A percentile compares a stretch with the other conserved stretches of the same genome.
Evolutionary conservation across 495 filamentous ascomycete genomes (phyloP).

Genomic region (Aspergillus biplanus): DNA sequence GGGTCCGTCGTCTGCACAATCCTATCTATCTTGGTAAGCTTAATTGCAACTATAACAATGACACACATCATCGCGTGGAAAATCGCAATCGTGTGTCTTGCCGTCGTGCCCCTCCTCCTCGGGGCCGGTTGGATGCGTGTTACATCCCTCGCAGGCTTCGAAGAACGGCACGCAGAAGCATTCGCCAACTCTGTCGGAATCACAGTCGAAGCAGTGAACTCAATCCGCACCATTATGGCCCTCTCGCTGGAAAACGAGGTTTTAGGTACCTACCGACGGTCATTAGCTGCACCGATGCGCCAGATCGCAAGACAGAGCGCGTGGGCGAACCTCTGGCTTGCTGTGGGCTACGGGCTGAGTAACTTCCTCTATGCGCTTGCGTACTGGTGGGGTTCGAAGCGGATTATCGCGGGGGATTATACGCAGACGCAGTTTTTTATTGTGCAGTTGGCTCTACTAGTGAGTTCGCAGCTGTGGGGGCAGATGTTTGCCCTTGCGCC

Average conservation of each 20-base stretch:
- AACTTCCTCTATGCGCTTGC: conserved; percentile 63
- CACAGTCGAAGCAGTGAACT: conserved; percentile 52
- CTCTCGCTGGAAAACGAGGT: conserved; percentile 49
- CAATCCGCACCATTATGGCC: conserved; percentile 54
- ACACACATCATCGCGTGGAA: conserved; percentile 44
- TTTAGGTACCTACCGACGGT: conserved; percentile 28
- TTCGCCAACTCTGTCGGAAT: conserved; percentile 52
- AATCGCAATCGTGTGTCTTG: conserved; percentile 41
- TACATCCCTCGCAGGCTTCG: conserved; percentile 52
- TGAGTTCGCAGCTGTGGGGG: conserved; percentile 63
- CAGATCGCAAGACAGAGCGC: conserved; percentile 50
- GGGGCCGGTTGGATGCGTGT: conserved; percentile 50
- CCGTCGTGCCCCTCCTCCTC: conserved; percentile 44
- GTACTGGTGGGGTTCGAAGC: conserved; percentile 67
- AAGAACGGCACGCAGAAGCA: conserved; percentile 58
- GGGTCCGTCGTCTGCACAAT: conserved; percentile 45
- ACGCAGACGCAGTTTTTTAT: conserved; percentile 64
- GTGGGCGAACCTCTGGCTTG: conserved; percentile 39
- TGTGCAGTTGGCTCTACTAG: conserved; percentile 59
- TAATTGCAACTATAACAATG: conserved; percentile 40
- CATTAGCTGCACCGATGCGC: conserved; percentile 38
- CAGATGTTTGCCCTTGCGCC: conserved; percentile 70
- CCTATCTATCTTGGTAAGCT: conserved; percentile 43
- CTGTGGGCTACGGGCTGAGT: conserved; percentile 42
- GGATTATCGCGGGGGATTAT: conserved; percentile 59